phyloP scores from a whole-genome alignment of 2,329 filamentous ascomycete species.

The Grosmannia clavigera region DNA sequence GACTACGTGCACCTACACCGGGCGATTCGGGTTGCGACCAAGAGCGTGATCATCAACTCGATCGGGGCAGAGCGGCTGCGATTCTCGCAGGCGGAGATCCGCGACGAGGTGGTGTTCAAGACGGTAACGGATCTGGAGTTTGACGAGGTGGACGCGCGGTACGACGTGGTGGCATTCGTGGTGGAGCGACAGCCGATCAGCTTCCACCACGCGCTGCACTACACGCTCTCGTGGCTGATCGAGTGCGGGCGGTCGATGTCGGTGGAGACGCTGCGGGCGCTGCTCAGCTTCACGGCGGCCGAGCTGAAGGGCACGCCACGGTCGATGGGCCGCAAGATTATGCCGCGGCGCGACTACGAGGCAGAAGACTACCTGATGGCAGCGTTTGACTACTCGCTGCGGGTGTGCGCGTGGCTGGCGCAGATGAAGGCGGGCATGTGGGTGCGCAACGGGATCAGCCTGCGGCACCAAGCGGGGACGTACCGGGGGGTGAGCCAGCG shows the following conservation, averaged over 20 bases:
- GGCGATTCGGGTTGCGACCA: slow-evolving; percentile 64
- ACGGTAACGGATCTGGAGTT: slow-evolving; percentile 68
- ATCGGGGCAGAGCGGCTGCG: slow-evolving; percentile 77
- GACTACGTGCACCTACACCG: slow-evolving; percentile 53
- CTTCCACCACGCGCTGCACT: slow-evolving; percentile 94
- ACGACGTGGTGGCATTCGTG: slow-evolving; percentile 70
- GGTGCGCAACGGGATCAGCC: slow-evolving; percentile 93
- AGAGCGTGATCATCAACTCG: slow-evolving; percentile 78
- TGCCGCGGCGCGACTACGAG: slow-evolving; percentile 43
- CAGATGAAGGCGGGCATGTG: slow-evolving; percentile 99
- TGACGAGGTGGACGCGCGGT: slow-evolving; percentile 40
- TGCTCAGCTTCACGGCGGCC: slow-evolving; percentile 60
- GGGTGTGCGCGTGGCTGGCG: slow-evolving; percentile 90
- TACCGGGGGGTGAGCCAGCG: slow-evolving; percentile 82
- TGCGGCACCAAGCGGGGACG: slow-evolving; percentile 87
- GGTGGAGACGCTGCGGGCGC: slow-evolving; percentile 48
- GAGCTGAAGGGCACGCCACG: slow-evolving; percentile 55
- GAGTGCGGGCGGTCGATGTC: slow-evolving; percentile 74
- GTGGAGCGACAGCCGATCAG: slow-evolving; percentile 87
- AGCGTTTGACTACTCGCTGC: slow-evolving; percentile 82
- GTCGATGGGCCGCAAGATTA: slow-evolving; percentile 46
- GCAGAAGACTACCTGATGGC: slow-evolving; percentile 74
- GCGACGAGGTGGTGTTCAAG: slow-evolving; percentile 76
- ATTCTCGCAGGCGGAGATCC: slow-evolving; percentile 80
- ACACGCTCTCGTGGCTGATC: slow-evolving; percentile 89